Evolutionary conservation across 257 asterid species (phyloP).

Genomic region (Penstemon newberryi): DNA sequence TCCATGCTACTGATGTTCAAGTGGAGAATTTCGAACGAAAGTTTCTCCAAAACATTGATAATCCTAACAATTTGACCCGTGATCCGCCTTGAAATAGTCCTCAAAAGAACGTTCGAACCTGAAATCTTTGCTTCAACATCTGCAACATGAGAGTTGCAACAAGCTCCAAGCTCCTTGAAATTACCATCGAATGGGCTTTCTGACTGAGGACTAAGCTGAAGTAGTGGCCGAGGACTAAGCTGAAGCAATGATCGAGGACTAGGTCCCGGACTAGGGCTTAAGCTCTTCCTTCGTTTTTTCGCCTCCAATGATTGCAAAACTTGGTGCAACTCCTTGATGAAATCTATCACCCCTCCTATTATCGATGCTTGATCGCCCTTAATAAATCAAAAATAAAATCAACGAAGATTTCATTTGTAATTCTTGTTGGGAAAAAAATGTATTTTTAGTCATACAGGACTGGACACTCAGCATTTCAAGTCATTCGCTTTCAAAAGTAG

Average conservation of each 20-base stretch:
- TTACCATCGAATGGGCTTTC: conserved; percentile 36
- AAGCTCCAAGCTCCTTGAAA: conserved; percentile 75
- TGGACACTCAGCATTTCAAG: too few species aligned
- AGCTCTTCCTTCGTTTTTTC: conserved; percentile 60
- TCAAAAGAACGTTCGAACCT: conserved; percentile 69
- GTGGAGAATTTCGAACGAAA: conserved; percentile 75
- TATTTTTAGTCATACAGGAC: too few species aligned
- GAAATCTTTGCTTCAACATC: conserved; percentile 85
- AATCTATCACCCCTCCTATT: conserved; percentile 86
- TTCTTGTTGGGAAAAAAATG: not conserved
- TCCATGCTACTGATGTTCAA: conserved; percentile 92
- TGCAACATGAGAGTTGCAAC: conserved; percentile 81
- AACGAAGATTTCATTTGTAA: not conserved
- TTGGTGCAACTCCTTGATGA: conserved; percentile 93
- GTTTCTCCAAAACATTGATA: conserved; percentile 63
- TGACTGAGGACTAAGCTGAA: conserved; percentile 47
- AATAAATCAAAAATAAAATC: not conserved
- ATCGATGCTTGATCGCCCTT: conserved; percentile 99
- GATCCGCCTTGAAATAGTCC: conserved; percentile 66
- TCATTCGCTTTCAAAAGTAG: too few species aligned
- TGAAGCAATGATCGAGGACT: conserved; percentile 25
- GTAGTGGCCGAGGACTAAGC: conserved; percentile 44
- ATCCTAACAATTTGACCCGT: conserved; percentile 75
- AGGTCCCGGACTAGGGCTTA: conserved; percentile 75
- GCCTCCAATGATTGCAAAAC: conserved; percentile 76